Conservation (phyloP, 495 filamentous ascomycete genomes). For the Saxispiralis lemnorum region DNA sequence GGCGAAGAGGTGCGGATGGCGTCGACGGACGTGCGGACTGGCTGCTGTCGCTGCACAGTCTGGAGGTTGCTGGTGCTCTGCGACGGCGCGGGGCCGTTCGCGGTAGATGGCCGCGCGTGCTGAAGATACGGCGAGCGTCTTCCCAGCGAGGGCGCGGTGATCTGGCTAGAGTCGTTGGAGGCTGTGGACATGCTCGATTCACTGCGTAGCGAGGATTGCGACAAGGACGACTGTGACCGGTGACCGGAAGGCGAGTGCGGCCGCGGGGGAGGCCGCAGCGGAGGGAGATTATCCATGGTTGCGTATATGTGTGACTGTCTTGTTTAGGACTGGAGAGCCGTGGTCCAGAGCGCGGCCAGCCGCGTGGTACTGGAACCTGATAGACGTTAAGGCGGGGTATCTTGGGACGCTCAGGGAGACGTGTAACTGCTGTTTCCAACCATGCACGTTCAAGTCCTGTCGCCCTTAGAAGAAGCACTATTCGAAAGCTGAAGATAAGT, state of each 20-base stretch:
- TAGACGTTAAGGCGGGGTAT: too few relatives aligned
- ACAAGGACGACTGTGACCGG: conserved; percentile 14
- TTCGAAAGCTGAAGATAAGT: too few relatives aligned
- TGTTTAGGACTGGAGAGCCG: too few relatives aligned
- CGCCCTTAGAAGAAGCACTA: too few relatives aligned
- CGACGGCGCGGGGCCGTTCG: conserved; percentile 9
- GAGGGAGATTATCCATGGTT: conserved; percentile 6
- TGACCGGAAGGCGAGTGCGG: conserved; percentile 14
- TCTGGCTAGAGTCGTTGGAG: conserved; percentile 11
- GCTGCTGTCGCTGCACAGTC: background rate
- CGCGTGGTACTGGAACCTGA: too few relatives aligned
- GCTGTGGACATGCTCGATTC: conserved; percentile 14
- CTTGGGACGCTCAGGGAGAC: too few relatives aligned
- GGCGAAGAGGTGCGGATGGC: conserved; percentile 5
- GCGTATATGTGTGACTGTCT: too few relatives aligned
- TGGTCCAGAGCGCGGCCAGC: too few relatives aligned
- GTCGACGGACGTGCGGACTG: conserved; percentile 9
- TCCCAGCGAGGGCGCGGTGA: conserved; percentile 1
- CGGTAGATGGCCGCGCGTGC: conserved; percentile 11
- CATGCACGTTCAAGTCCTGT: too few relatives aligned
- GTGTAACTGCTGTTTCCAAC: too few relatives aligned
- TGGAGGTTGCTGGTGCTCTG: conserved; percentile 4
- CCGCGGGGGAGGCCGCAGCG: conserved; percentile 12
- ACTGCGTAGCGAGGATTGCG: conserved; percentile 11
- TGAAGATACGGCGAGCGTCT: conserved; percentile 10